Evolutionary conservation across 1,284 basidiomycete genomes (phyloP), one percentile per base, ranked within the genome.

Genomic region (Apiotrichum gamsii): DNA sequence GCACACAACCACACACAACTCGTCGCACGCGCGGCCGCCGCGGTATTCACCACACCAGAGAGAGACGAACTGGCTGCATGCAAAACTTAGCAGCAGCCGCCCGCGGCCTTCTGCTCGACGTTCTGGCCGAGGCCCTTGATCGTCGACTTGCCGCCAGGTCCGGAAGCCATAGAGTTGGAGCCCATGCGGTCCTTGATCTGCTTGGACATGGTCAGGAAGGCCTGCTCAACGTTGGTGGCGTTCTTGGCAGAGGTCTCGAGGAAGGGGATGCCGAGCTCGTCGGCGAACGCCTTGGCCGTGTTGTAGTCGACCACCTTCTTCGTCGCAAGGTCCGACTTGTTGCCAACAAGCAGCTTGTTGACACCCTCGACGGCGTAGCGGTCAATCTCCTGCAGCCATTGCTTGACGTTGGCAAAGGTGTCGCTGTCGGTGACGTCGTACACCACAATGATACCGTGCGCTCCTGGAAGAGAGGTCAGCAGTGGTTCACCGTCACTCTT

Each of bases 291-390:
- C 84, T 98, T 98, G 49, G 95, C 95, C 39, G 87, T 86, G 53
- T 84, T 85, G 74, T 97, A 96, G 72, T 97, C 95, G 57, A 99
- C 94, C 43, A 95, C 93, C 79, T 97, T 98, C 84, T 98, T 98
- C 78, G 83, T 85, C 34, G 90, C 90, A 70, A 97, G 78, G 76
- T 98, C 94, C 42, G 86, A 90, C 80, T 98, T 98, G 81, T 97
- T 98, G 56, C 94, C 94, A 49, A 98, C 90, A 43, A 98, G 81
- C 40, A 98, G 75, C 77, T 96, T 96, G 82, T 96, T 96, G 53
- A 98, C 94, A 46, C 94, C 95, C 74, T 98, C 95, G 42, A 90
- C 93, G 52, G 95, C 95, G 73, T 98, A 97, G 65, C 94, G 84
- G 77, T 98, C 95, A 65, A 98, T 98, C 75, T 99, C 94, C 71